Base-by-base conservation (phyloP, 2,329 filamentous ascomycete genomes). In the Biscogniauxia sp. region DNA sequence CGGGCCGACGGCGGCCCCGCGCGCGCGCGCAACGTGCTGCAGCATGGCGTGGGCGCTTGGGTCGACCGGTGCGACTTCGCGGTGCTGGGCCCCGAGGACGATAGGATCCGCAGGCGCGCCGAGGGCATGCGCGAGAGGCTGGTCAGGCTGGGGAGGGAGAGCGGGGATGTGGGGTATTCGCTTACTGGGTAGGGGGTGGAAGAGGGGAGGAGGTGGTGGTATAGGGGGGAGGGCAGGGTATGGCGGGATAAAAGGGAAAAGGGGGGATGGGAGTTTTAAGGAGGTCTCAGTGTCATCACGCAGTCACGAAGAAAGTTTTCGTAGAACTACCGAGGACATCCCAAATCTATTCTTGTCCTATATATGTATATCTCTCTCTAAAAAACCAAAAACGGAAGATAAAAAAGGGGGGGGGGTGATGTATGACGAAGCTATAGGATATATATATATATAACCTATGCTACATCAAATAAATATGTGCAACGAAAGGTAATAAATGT, bases 11-110 rank as follows among this genome's bases (percentile, higher is more conserved):
- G 84, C 1, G 83, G 84, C 59, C 72, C 68, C 51, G 76, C 83
- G 61, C 75, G 89, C 60, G 88, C 89, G 56, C 81, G 88, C 64
- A 92, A 92, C 74, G 89, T 92, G 64, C 73, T 92, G 70, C 89
- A 92, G 80, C 89, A 92, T 75, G 89, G 88, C 3, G 80, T 92
- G 20, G 88, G 88, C 3, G 78, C 76, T 51, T 92, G 88, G 87
- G 86, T 90, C 6, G 80, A 79, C 32, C 68, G 77, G 23, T 84
- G 84, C 63, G 81, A 88, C 69, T 85, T 92, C 59, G 75, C 74
- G 37, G 73, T 51, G 19, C 28, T 68, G 59, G 63, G 15, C n/a
- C n/a, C n/a, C n/a, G 68, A 87, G 61, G 73, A 68, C 6, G 80
- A 77, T 64, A 74, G 67, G 53, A 73, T 77, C 65, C 80, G 77